Evolutionary conservation across 306 rosid genomes (phyloP), one percentile per base, ranked within the genome.

Genomic region (Lathyrus tuberosus): DNA sequence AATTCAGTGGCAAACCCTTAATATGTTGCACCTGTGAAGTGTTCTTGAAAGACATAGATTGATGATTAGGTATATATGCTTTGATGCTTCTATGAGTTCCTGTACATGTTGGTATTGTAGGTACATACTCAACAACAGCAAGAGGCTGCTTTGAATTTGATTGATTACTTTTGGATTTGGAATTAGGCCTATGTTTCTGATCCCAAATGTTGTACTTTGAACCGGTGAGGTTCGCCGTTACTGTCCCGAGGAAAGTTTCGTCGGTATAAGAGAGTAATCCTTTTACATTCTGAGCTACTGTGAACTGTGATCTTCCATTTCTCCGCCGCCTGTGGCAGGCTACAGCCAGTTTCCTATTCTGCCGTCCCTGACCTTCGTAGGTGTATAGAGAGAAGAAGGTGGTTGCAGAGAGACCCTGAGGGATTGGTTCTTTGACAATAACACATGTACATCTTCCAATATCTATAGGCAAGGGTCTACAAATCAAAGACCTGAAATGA

Each of bases 311-410:
- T 62, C 76, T 85, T 10, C 96, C 98, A 10, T 74, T 84, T 2
- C 81, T 81, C 37, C 81, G 84, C 35, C 98, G 79, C 70, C 53
- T 86, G 73, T 85, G 88, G 69, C 61, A 76, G 17, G 97, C 98
- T 22, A 94, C 86, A 1, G 95, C 97, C 15, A 94, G 85, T 65
- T 94, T 94, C 81, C 97, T 73, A 58, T 90, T 92, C 84, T 87
- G 92, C 54, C 96, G 73, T 63, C 96, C 98, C 67, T 86, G 82
- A 15, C 98, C 98, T 87, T 94, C 98, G 71, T 88, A 82, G 70
- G 98, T 94, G 33, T 82, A 85, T 44, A 94, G 95, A 64, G 97
- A 85, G 83, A 85, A 93, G 62, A 94, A 52, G 73, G 85, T 75
- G 20, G 84, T 94, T 18, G 87, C 84, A 44, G 81, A 57, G 8